Base-by-base conservation (phyloP, 208 protist species). In the Lotmaria passim region DNA sequence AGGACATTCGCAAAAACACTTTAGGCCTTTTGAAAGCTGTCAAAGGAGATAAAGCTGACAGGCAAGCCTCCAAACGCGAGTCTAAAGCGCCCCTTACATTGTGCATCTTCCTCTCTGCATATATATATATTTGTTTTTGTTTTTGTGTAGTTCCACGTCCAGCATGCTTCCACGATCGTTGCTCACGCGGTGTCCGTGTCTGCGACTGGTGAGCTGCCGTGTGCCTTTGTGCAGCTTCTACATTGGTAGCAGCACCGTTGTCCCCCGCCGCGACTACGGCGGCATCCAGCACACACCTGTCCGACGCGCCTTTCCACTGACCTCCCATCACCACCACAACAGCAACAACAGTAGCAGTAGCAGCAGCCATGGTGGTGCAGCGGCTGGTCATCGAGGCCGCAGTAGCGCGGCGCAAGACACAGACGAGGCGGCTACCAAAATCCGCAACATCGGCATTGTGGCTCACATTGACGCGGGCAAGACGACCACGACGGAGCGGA, bases 381-480 rank as follows among this genome's bases (percentile, higher is more conserved):
- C n/a, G n/a, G n/a, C n/a, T n/a, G n/a, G n/a, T n/a, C n/a, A n/a
- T 24, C 46, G 23, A 12, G 30, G 50, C 50, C 14, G 47, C 50
- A 56, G 12, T 24, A 31, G 30, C 10, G 34, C 23, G 3, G 8
- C 30, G 21, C 61, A 77, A 4, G 60, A 53, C 6, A 34, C 53
- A 7, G 79, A 80, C 21, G 33, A 55, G 8, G 47, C 46, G 8
- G 73, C 90, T 21, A 39, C 39, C 15, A 41, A n/a, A 11, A 87
- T 94, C 39, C 91, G 97, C 51, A 98, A 98, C 76, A 97, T 98
- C 46, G 96, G 95, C 39, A 97, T 98, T 34, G 95, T 98, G 19
- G 97, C 97, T 2, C 97, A 98, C 88, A 97, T 99, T 38, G 96
- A 98, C 71, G 93, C 97, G 2, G 97, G 97, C 52, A 99, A 98